A percentile compares a stretch with the other conserved stretches of the same genome.
Evolutionary conservation across 768 basidiomycete species (phyloP).

Genomic region (Mycena venus): DNA sequence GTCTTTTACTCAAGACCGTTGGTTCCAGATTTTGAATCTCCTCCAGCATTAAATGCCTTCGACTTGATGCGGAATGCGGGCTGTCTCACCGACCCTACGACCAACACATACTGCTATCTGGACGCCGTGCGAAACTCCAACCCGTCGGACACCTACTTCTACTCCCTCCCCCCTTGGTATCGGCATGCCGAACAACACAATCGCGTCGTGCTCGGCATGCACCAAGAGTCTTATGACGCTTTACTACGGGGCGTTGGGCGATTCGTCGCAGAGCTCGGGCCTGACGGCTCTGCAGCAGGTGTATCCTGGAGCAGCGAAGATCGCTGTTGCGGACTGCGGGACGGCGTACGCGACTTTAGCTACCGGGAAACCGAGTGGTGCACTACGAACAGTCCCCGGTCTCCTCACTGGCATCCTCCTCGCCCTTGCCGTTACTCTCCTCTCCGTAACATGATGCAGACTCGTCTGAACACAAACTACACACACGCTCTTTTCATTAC

Average conservation of each 20-base stretch:
- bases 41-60: constrained; percentile 73
- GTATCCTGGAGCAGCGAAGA: constrained; percentile 62
- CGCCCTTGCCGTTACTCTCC: not conserved
- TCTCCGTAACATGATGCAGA: not conserved
- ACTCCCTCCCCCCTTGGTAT: constrained; percentile 75
- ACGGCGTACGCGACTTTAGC: constrained; percentile 54
- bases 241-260: constrained; percentile 62
- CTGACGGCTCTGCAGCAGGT: constrained; percentile 58
- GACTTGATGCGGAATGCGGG: constrained; percentile 70
- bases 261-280: constrained; percentile 39
- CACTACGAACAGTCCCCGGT: not conserved
- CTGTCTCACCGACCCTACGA: constrained; percentile 69
- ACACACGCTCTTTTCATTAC: constrained; percentile 19
- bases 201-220: constrained; percentile 74
- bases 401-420: not conserved
- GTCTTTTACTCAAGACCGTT: constrained; percentile 27
- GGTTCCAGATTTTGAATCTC: not conserved
- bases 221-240: constrained; percentile 68
- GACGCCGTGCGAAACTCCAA: constrained; percentile 69
- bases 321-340: constrained; percentile 66
- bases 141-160: constrained; percentile 81
- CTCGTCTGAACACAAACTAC: not conserved
- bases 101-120: constrained; percentile 81
- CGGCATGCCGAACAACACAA: constrained; percentile 61
- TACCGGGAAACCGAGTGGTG: not conserved